phyloP scores from a whole-genome alignment of 2,329 filamentous ascomycete species.

The Xylaria sp. region DNA sequence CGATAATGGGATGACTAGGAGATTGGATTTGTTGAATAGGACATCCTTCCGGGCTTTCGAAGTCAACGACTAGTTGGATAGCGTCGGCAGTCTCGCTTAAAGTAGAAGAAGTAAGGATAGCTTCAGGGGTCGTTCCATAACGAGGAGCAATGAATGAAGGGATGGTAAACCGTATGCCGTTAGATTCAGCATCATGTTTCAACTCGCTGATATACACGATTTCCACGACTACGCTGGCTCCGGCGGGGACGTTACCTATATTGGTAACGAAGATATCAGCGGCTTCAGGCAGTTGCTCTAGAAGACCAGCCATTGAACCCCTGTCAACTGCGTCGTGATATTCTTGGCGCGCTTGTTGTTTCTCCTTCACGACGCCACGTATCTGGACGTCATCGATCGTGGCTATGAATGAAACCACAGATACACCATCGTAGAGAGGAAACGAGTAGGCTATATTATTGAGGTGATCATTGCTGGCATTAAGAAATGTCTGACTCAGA shows the following conservation, averaged over 20 bases:
- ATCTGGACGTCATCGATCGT: constrained; percentile 27
- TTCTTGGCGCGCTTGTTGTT: constrained; percentile 30
- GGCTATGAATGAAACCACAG: constrained; percentile 31
- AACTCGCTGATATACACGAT: constrained; percentile 34
- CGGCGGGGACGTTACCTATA: constrained; percentile 29
- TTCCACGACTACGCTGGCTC: constrained; percentile 21
- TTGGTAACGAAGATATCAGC: constrained; percentile 34
- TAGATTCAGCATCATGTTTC: constrained; percentile 28
- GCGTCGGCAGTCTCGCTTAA: neutral
- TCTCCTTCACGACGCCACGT: constrained; percentile 32
- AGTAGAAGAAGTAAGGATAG: neutral
- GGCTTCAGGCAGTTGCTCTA: constrained; percentile 29
- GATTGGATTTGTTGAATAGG: constrained; percentile 31
- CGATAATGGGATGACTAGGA: constrained; percentile 31
- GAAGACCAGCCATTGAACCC: constrained; percentile 23
- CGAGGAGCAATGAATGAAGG: constrained; percentile 34
- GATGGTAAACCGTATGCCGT: constrained; percentile 35
- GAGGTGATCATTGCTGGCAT: constrained; percentile 15
- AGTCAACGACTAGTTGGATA: constrained; percentile 26
- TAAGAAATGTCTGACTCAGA: constrained; percentile 32
- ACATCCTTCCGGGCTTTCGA: constrained; percentile 30
- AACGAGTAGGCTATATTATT: constrained; percentile 32
- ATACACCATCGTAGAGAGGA: constrained; percentile 35
- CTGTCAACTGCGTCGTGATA: constrained; percentile 24
- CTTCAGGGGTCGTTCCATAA: constrained; percentile 20